Conservation (phyloP, 805 yeast species). For the Priceomyces medius region DNA sequence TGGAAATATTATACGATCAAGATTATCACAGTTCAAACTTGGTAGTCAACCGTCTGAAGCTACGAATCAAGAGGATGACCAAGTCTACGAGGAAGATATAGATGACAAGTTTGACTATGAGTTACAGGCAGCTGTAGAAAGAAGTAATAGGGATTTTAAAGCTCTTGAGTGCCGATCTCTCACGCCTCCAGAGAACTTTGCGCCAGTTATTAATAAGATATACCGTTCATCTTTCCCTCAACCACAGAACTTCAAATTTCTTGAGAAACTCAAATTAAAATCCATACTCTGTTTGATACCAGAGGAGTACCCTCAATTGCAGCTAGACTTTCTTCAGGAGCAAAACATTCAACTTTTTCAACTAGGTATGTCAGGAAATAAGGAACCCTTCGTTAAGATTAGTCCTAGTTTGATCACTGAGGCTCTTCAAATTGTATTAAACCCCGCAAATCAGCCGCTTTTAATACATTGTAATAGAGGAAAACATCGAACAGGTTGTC, state of each 20-base stretch:
- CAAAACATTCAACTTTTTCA: constrained; percentile 73
- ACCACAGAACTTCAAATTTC: constrained; percentile 72
- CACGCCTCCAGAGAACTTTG: constrained; percentile 87
- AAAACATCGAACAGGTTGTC: constrained; percentile 94
- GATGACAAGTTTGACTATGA: constrained; percentile 39
- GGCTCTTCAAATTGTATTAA: constrained; percentile 75
- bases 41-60: constrained; percentile 18
- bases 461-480: constrained; percentile 95
- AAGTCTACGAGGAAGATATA: constrained; percentile 37
- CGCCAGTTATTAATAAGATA: constrained; percentile 69
- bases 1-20: constrained; percentile 33
- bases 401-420: constrained; percentile 65
- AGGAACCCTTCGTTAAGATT: constrained; percentile 86
- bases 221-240: constrained; percentile 91
- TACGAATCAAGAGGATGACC: constrained; percentile 28
- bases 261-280: constrained; percentile 61
- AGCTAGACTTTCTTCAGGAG: constrained; percentile 57
- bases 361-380: constrained; percentile 92
- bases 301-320: constrained; percentile 85
- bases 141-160: constrained; percentile 13
- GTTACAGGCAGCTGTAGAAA: constrained; percentile 19
- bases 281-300: constrained; percentile 83
- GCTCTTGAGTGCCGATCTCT: constrained; percentile 18
- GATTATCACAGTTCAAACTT: constrained; percentile 24
- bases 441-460: constrained; percentile 89